Conservation (phyloP, 371 early-diverging fungal genomes). For the Mucor sp. region DNA sequence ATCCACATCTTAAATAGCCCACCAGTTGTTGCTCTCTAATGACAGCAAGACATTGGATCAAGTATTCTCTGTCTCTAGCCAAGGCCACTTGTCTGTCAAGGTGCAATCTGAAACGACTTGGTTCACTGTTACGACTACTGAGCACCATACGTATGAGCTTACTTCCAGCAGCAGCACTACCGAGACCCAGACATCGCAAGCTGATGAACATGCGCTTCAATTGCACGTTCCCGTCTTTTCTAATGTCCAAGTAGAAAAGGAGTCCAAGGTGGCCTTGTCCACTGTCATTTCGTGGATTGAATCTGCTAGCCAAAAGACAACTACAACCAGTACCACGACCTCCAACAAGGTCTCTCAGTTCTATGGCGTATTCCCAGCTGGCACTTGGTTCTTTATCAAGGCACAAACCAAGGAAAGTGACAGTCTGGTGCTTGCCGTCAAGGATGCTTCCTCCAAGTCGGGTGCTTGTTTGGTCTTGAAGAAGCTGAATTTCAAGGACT, state of each 20-base stretch:
- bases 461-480: conserved; percentile 22
- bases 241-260: conserved; percentile 25
- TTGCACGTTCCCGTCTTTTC: conserved; percentile 37
- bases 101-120: conserved; percentile 27
- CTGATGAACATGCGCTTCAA: conserved; percentile 19
- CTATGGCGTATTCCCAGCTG: conserved; percentile 39
- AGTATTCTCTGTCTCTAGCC: conserved; percentile 24
- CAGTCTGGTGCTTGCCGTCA: conserved; percentile 36
- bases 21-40: conserved; percentile 33
- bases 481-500: conserved; percentile 38
- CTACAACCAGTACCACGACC: conserved; percentile 4
- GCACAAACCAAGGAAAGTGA: conserved; percentile 17
- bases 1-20: conserved; percentile 14
- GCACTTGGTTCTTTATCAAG: conserved; percentile 46
- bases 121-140: conserved; percentile 19
- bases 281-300: conserved; percentile 27
- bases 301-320: conserved; percentile 24
- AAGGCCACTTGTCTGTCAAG: conserved; percentile 26
- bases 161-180: neutral
- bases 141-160: conserved; percentile 1
- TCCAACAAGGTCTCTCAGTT: conserved; percentile 10
- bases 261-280: conserved; percentile 28
- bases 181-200: neutral
- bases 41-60: conserved; percentile 30
- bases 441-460: conserved; percentile 12